phyloP scores from a whole-genome alignment of 495 filamentous ascomycete genomes.

The Lentithecium fluviatile region DNA sequence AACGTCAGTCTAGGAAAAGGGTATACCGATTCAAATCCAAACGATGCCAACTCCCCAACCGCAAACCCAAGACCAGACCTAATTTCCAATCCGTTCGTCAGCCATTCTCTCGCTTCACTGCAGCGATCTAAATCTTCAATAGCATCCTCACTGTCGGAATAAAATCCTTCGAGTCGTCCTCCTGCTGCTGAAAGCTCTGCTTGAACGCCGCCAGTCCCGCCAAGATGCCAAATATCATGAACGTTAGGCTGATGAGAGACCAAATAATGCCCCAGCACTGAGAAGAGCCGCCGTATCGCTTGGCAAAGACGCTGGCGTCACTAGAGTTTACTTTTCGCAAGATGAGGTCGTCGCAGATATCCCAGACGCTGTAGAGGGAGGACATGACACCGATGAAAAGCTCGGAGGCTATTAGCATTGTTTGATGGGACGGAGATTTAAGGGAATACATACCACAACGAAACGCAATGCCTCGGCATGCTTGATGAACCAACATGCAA shows the following conservation, averaged over 20 bases:
- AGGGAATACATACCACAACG: conserved; percentile 53
- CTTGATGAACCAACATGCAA: conserved; percentile 77
- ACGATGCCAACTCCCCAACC: too few relatives aligned
- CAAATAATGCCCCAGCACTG: conserved; percentile 81
- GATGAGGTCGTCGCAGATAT: conserved; percentile 86
- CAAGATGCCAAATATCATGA: conserved; percentile 70
- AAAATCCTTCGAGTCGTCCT: conserved; percentile 66
- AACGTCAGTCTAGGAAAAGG: too few relatives aligned
- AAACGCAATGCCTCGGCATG: conserved; percentile 71
- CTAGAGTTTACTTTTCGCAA: conserved; percentile 77
- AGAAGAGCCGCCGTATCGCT: conserved; percentile 73
- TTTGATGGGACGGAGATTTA: not conserved
- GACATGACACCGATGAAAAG: conserved; percentile 82
- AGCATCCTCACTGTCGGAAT: conserved; percentile 50
- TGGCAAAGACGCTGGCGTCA: conserved; percentile 77
- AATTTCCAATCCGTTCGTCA: too few relatives aligned
- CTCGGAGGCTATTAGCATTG: conserved; percentile 16
- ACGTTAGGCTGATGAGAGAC: conserved; percentile 65
- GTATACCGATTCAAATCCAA: too few relatives aligned
- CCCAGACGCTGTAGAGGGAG: conserved; percentile 75
- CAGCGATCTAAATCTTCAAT: conserved; percentile 12
- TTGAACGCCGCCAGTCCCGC: conserved; percentile 74
- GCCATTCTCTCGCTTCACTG: too few relatives aligned
- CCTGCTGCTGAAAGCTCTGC: conserved; percentile 63
- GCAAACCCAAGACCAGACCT: too few relatives aligned